Base-by-base conservation (phyloP, 495 filamentous ascomycete genomes). In the Lindgomyces ingoldianus region DNA sequence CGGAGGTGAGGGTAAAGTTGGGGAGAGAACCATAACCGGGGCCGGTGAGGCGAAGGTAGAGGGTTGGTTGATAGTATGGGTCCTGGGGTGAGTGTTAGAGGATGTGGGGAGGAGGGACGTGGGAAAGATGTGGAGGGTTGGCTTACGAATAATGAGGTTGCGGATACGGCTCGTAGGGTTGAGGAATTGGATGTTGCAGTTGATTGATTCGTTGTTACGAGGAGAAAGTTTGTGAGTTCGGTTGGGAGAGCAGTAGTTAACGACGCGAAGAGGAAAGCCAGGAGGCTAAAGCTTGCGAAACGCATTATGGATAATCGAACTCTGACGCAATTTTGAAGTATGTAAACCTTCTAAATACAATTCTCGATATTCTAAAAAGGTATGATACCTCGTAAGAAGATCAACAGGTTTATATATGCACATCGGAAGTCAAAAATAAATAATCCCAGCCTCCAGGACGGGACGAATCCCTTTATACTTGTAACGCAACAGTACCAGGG, bases 21-120 rank as follows among this genome's bases (percentile, higher is more conserved):
- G 70, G 72, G 4, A 73, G 48, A 42, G 51, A 63, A 42, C 59
- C 59, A 60, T 74, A 73, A 42, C 70, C 72, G 26, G 70, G 63
- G 18, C 27, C 67, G 54, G 70, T 70, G 49, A 69, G 56, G 55
- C 72, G 72, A 19, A 74, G 53, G 50, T 68, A 50, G 67, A 66
- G 62, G 61, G 27, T 48, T 8, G 53, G 36, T 46, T 69, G 69
- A 64, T 70, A 54, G 44, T 63, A 67, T 2, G 72, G 72, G 51
- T 72, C 53, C 41, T 57, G 19, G 27, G 26, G 29, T 41, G 24
- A 41, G 29, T 26, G 47, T 57, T 8, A 10, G 39, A 16, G 39
- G 12, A 45, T 16, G 18, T 9, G 30, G 36, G 36, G 39, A 57
- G 54, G 14, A 4, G 45, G 39, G 29, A 39, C 11, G 4, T 8